These are phyloP conservation scores for Solanum neorickii DNA, from an alignment of 257 asterid genomes.

Conservation along the genomic window DNA sequence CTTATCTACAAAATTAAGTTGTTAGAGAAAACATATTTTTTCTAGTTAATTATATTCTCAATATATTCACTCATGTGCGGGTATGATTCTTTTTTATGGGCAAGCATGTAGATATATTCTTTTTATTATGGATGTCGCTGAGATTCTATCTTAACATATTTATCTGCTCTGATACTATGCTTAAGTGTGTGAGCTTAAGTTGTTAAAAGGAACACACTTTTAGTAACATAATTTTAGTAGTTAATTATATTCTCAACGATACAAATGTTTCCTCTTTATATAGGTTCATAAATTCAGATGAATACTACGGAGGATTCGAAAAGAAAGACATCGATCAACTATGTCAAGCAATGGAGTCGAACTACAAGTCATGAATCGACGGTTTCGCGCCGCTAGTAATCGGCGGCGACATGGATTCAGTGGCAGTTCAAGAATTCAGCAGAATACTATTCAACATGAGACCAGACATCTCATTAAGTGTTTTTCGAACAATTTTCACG, in stretches of 20 bases:
- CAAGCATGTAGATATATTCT: no score
- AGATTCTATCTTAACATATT: no score
- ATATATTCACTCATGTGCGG: fast-evolving
- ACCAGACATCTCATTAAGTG: slow-evolving; percentile 63
- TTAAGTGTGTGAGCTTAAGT: no score
- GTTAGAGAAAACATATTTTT: no score
- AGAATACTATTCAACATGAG: slow-evolving; percentile 65
- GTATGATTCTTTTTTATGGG: no score
- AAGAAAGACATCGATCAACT: slow-evolving; percentile 26
- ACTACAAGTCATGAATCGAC: slow-evolving; percentile 56
- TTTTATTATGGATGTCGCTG: no score
- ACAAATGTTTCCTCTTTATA: neutral
- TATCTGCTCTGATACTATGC: no score
- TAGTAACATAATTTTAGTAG: no score
- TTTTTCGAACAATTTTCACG: slow-evolving; percentile 38
- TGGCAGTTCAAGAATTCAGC: slow-evolving; percentile 72
- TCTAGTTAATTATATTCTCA: no score
- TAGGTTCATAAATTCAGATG: slow-evolving; percentile 28
- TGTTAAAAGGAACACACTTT: no score
- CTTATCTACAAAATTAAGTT: no score
- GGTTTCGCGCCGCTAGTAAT: slow-evolving; percentile 71
- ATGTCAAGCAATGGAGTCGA: slow-evolving; percentile 35
- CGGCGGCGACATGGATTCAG: slow-evolving; percentile 68
- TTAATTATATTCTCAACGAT: no score
- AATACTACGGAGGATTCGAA: slow-evolving; percentile 40